Evolutionary conservation across 1,284 basidiomycete species (phyloP), one percentile per base, ranked within the genome.

Genomic region (Ustilago trichophora): DNA sequence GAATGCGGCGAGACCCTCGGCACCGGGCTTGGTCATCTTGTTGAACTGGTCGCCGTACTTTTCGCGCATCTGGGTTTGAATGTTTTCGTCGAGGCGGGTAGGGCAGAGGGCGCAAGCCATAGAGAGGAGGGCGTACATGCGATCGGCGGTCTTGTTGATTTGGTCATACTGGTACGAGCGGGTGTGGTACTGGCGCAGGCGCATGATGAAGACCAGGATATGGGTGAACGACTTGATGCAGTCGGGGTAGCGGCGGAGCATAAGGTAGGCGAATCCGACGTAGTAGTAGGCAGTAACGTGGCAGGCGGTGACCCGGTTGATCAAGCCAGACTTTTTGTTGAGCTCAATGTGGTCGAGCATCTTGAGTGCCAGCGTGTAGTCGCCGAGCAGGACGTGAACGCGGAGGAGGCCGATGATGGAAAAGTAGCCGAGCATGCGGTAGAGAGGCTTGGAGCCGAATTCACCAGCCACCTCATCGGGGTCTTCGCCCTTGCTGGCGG

Each of bases 81-180:
- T 93, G 78, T 92, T 94, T 82, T 98, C 95, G 80, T 98, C 95
- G 52, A 95, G 84, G 45, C 82, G 93, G 89, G 27, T 83, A 10
- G 95, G 94, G 21, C 93, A 93, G 11, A 98, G 86, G 0, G 92
- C 91, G 74, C 92, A 91, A 84, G 92, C 94, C 68, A 98, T 89
- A 8, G 93, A 92, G 67, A 97, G 90, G 18, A 98, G 84, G 4
- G 93, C 93, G 81, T 98, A 96, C 94, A 98, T 98, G 46, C 95
- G 85, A 82, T 98, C 95, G 9, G 92, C 93, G 24, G 91, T 93
- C 85, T 97, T 98, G 85, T 90, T 93, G 83, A 98, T 96, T 85
- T 95, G 93, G 77, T 97, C 94, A 78, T 96, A 96, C 82, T 97
- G 93, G 82, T 96, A 96, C 80, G 90, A 92, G 65, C 93, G 85